A percentile compares a stretch with the other conserved stretches of the same genome.
These are phyloP conservation scores for Globisporangium heterothallicum DNA, from an alignment of 352 stramenopile species.

Conservation along the genomic window DNA sequence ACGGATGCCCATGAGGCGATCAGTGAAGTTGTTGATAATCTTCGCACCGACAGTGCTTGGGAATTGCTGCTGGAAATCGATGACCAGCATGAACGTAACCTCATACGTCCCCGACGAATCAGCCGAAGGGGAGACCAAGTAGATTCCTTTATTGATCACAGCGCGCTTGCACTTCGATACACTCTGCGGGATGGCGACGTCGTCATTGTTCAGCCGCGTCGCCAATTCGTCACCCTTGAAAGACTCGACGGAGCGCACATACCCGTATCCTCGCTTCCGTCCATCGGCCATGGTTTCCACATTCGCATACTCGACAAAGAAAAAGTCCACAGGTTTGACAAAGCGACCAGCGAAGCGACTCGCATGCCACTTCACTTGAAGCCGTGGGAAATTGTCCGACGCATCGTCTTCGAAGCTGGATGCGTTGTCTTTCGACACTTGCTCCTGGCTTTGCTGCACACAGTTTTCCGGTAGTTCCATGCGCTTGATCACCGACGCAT, in stretches of 20 bases:
- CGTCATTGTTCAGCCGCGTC: conserved; percentile 53
- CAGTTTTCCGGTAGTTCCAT: conserved; percentile 51
- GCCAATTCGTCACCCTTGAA: conserved; percentile 80
- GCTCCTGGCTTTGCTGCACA: conserved; percentile 10
- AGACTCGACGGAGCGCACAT: conserved; percentile 74
- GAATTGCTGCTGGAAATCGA: conserved; percentile 85
- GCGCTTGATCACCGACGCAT: conserved; percentile 74
- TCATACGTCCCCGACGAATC: conserved; percentile 50
- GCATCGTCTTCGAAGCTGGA: conserved; percentile 41
- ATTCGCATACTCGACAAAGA: conserved; percentile 85
- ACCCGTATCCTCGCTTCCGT: conserved; percentile 63
- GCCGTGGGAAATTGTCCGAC: conserved; percentile 46
- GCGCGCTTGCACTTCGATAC: conserved; percentile 85
- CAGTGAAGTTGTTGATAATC: conserved; percentile 77
- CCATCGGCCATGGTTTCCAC: conserved; percentile 64
- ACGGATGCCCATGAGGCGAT: conserved; percentile 72
- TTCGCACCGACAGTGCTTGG: conserved; percentile 43
- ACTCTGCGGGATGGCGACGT: conserved; percentile 60
- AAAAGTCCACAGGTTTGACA: conserved; percentile 81
- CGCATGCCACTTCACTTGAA: conserved; percentile 85
- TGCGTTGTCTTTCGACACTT: conserved; percentile 29
- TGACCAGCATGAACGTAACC: conserved; percentile 80
- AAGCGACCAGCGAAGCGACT: conserved; percentile 77
- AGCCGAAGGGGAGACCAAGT: conserved; percentile 42
- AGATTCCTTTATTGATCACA: conserved; percentile 79